phyloP scores from a whole-genome alignment of 805 yeast genomes.

The Candida coquimbonensis region DNA sequence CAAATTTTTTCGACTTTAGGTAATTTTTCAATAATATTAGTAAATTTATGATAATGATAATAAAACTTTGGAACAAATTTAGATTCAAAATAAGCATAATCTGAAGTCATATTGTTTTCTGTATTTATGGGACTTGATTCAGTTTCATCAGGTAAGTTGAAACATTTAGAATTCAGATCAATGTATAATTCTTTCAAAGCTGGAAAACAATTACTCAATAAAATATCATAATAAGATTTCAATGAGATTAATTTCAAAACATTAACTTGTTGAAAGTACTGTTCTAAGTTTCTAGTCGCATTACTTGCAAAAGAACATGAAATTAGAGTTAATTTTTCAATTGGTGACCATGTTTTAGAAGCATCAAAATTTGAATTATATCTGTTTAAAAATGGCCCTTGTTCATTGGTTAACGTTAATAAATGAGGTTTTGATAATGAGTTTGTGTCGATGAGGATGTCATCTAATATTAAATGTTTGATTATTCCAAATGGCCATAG shows the following conservation, averaged over 20 bases:
- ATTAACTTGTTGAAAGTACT: slow-evolving; percentile 35
- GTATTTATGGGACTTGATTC: slow-evolving; percentile 15
- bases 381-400: slow-evolving; percentile 17
- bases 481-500: slow-evolving; percentile 40
- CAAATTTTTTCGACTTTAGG: slow-evolving; percentile 14
- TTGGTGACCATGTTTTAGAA: slow-evolving; percentile 25
- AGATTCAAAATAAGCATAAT: slow-evolving; percentile 22
- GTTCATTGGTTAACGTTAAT: slow-evolving; percentile 19
- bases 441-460: slow-evolving; percentile 41
- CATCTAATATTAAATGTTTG: slow-evolving; percentile 35
- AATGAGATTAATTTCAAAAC: slow-evolving; percentile 32
- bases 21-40: slow-evolving; percentile 14
- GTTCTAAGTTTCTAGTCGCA: slow-evolving; percentile 29
- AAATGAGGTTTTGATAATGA: slow-evolving; percentile 25
- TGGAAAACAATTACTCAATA: slow-evolving; percentile 41
- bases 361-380: slow-evolving; percentile 14
- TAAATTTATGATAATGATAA: slow-evolving; percentile 16
- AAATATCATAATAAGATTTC: slow-evolving; percentile 38
- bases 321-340: slow-evolving; percentile 25
- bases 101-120: slow-evolving; percentile 16
- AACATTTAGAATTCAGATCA: slow-evolving; percentile 44
- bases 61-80: slow-evolving; percentile 24
- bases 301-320: slow-evolving; percentile 30
- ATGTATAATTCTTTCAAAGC: slow-evolving; percentile 32
- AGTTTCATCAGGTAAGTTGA: slow-evolving; percentile 19